phyloP scores from a whole-genome alignment of 2,329 filamentous ascomycete species.

The Sphaerulina vaccinii region DNA sequence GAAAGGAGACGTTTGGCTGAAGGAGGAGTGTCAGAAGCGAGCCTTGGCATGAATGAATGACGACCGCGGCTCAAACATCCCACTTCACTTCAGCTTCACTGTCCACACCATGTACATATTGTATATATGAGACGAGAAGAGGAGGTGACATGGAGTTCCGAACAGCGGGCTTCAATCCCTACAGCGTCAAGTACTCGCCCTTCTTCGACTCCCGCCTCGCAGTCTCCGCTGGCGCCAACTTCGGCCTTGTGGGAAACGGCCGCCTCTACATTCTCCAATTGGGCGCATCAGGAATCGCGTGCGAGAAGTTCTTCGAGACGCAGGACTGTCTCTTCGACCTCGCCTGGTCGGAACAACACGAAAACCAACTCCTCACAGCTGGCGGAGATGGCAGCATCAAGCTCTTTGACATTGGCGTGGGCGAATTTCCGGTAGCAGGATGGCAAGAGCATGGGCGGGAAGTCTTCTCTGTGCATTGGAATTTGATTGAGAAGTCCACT shows the following conservation, averaged over 20 bases:
- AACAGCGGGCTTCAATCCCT: slow-evolving; percentile 91
- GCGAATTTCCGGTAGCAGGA: slow-evolving; percentile 82
- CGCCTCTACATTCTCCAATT: slow-evolving; percentile 80
- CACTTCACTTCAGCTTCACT: too few species aligned
- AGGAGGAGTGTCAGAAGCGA: neutral
- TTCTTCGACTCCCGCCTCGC: slow-evolving; percentile 96
- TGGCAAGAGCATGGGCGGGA: slow-evolving; percentile 94
- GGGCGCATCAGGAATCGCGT: slow-evolving; percentile 76
- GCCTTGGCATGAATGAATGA: too few species aligned
- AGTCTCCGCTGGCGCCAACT: slow-evolving; percentile 88
- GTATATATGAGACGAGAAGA: too few species aligned
- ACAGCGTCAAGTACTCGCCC: slow-evolving; percentile 96
- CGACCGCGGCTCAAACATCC: too few species aligned
- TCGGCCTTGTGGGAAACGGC: slow-evolving; percentile 94
- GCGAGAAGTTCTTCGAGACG: slow-evolving; percentile 90
- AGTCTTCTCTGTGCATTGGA: slow-evolving; percentile 91
- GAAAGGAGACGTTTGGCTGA: slow-evolving; percentile 1
- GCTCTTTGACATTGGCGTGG: slow-evolving; percentile 80
- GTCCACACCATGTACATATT: too few species aligned
- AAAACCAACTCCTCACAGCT: slow-evolving; percentile 86
- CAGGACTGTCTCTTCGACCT: slow-evolving; percentile 96
- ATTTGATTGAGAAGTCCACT: slow-evolving; percentile 81
- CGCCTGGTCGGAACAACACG: slow-evolving; percentile 92
- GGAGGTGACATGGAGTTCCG: slow-evolving; percentile 95
- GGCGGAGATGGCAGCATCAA: slow-evolving; percentile 94